phyloP scores from a whole-genome alignment of 148 eudicot species.

The Pharnaceum exiguum region DNA sequence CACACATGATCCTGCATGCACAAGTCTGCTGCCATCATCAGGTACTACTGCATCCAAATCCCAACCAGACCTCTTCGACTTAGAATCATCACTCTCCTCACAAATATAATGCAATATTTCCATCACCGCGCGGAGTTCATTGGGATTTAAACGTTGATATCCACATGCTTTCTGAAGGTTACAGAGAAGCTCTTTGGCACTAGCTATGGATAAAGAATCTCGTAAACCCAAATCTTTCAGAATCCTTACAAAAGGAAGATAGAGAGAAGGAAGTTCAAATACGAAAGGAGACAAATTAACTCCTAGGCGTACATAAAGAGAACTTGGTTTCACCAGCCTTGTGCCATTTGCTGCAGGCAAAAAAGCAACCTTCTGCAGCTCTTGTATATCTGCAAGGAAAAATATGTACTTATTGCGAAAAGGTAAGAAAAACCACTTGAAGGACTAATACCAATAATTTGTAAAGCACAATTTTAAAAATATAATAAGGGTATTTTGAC shows the following conservation, averaged over 20 bases:
- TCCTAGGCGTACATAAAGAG: constrained; percentile 74
- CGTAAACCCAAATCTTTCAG: constrained; percentile 82
- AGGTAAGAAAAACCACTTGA: background rate
- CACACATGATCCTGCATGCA: constrained; percentile 86
- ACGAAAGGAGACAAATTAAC: constrained; percentile 95
- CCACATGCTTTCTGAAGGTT: constrained; percentile 94
- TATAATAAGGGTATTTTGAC: too few relatives aligned
- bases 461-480: background rate
- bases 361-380: constrained; percentile 78
- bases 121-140: constrained; percentile 92
- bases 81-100: constrained; percentile 46
- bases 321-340: constrained; percentile 80
- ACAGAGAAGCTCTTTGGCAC: constrained; percentile 77
- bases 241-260: constrained; percentile 84
- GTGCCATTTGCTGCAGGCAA: constrained; percentile 99
- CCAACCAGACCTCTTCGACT: constrained; percentile 47
- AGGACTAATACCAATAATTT: background rate
- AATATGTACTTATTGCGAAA: constrained; percentile 3
- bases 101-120: constrained; percentile 73
- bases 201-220: constrained; percentile 63
- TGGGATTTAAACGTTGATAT: constrained; percentile 95
- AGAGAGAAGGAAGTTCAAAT: constrained; percentile 82
- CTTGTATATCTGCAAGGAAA: constrained; percentile 46
- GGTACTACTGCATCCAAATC: constrained; percentile 74
- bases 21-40: constrained; percentile 91